phyloP scores from a whole-genome alignment of 2,329 filamentous ascomycete genomes.

The Fusarium tanahbumbuense region DNA sequence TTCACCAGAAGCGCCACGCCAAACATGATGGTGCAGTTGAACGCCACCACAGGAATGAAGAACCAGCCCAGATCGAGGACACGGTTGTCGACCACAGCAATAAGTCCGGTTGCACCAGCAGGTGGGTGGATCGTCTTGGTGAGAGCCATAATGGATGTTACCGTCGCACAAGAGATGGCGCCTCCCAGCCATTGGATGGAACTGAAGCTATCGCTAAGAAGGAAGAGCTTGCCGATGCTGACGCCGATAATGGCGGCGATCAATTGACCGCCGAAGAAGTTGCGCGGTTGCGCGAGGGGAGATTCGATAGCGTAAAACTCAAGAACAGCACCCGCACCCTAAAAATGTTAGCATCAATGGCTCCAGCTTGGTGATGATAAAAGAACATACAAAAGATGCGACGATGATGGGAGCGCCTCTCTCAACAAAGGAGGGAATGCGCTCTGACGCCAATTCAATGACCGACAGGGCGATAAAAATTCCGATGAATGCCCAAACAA shows the following conservation, averaged over 20 bases:
- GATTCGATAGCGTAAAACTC: constrained; percentile 79
- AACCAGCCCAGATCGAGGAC: constrained; percentile 74
- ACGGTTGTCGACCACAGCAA: constrained; percentile 70
- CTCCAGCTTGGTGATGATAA: neutral
- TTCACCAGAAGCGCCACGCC: constrained; percentile 72
- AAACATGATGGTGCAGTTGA: constrained; percentile 72
- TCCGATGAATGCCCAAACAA: constrained; percentile 73
- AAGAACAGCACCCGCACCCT: constrained; percentile 82
- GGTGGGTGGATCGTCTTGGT: constrained; percentile 81
- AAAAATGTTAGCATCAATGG: neutral
- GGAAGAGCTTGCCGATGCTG: constrained; percentile 73
- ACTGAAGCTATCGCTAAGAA: constrained; percentile 59
- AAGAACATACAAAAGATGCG: constrained; percentile 72
- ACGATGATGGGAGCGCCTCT: constrained; percentile 71
- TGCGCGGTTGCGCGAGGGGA: constrained; percentile 78
- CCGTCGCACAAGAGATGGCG: constrained; percentile 71
- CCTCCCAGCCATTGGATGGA: constrained; percentile 72
- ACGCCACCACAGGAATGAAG: constrained; percentile 70
- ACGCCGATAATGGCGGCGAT: constrained; percentile 71
- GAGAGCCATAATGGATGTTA: constrained; percentile 73
- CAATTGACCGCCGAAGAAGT: constrained; percentile 74
- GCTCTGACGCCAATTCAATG: constrained; percentile 67
- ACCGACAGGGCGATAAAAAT: constrained; percentile 70
- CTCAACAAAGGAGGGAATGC: constrained; percentile 64
- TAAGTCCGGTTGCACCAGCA: constrained; percentile 77